Conservation (phyloP, 306 rosid genomes). For the Coriaria nepalensis region DNA sequence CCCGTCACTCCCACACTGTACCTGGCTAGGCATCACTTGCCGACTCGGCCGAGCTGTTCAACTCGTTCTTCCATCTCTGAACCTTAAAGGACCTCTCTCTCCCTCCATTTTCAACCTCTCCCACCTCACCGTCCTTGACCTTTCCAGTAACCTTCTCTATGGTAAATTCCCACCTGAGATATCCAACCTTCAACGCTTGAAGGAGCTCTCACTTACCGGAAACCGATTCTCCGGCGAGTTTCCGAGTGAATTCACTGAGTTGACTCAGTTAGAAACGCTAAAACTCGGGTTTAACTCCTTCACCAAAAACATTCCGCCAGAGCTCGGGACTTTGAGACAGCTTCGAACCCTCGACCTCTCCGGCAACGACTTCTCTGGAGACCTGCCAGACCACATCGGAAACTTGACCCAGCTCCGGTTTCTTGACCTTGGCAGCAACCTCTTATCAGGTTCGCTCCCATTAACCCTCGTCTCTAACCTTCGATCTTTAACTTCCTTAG, state of each 20-base stretch:
- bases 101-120: slow-evolving; percentile 35
- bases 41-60: slow-evolving; percentile 53
- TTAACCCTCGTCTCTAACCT: slow-evolving; percentile 37
- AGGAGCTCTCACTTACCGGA: slow-evolving; percentile 19
- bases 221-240: slow-evolving; percentile 32
- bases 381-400: slow-evolving; percentile 45
- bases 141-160: slow-evolving; percentile 36
- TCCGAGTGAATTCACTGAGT: slow-evolving; percentile 24
- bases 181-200: slow-evolving; percentile 20
- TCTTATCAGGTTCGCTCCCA: slow-evolving; percentile 69
- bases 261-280: slow-evolving; percentile 33
- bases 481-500: slow-evolving; percentile 46
- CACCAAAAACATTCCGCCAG: slow-evolving; percentile 45
- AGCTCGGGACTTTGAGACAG: slow-evolving; percentile 26
- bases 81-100: slow-evolving; percentile 41
- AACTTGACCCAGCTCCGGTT: slow-evolving; percentile 45
- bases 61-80: slow-evolving; percentile 36
- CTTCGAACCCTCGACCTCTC: slow-evolving; percentile 57
- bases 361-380: slow-evolving; percentile 48
- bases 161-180: slow-evolving; percentile 48
- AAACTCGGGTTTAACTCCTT: slow-evolving; percentile 45
- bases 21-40: slow-evolving; percentile 71
- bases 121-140: slow-evolving; percentile 45
- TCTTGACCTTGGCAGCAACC: slow-evolving; percentile 60
- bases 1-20: slow-evolving; percentile 37